Conservation (phyloP, 1,284 basidiomycete genomes). For the Boletus mariae region DNA sequence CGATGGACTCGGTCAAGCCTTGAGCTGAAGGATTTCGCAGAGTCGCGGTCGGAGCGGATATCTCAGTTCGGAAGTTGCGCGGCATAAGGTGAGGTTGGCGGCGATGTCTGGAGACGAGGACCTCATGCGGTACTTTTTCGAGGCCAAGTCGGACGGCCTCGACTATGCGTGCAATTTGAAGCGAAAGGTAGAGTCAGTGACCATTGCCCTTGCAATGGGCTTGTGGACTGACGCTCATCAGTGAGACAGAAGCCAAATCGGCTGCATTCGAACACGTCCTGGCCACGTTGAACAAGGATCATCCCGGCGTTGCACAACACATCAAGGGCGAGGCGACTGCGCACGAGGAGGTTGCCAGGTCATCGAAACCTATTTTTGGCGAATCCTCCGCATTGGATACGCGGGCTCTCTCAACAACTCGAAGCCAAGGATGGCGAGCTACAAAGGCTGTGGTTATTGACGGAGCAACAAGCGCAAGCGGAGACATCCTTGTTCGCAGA, state of each 20-base stretch:
- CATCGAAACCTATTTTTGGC: constrained; percentile 24
- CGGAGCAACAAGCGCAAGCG: constrained; percentile 55
- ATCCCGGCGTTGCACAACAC: constrained; percentile 47
- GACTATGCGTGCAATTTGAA: constrained; percentile 65
- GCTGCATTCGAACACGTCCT: constrained; percentile 52
- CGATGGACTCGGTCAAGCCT: constrained; percentile 61
- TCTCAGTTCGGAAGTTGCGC: constrained; percentile 67
- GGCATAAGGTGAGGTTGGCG: constrained; percentile 76
- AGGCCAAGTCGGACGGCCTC: constrained; percentile 51
- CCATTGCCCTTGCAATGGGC: background rate
- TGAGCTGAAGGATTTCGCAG: constrained; percentile 70
- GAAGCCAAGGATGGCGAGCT: constrained; percentile 62
- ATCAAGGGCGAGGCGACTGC: constrained; percentile 52
- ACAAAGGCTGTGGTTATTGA: constrained; percentile 51
- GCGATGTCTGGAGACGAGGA: constrained; percentile 72
- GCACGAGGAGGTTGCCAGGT: constrained; percentile 47
- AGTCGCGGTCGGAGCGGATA: constrained; percentile 76
- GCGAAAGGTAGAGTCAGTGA: constrained; percentile 56
- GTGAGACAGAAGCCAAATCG: constrained; percentile 50
- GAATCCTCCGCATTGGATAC: constrained; percentile 41
- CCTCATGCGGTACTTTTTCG: constrained; percentile 67
- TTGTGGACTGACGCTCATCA: constrained; percentile 26
- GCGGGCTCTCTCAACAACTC: constrained; percentile 52
- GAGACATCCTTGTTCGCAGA: constrained; percentile 82
- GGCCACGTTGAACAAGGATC: constrained; percentile 36